Evolutionary conservation across 805 yeast species (phyloP).

Genomic region (Pichia eremophila): DNA sequence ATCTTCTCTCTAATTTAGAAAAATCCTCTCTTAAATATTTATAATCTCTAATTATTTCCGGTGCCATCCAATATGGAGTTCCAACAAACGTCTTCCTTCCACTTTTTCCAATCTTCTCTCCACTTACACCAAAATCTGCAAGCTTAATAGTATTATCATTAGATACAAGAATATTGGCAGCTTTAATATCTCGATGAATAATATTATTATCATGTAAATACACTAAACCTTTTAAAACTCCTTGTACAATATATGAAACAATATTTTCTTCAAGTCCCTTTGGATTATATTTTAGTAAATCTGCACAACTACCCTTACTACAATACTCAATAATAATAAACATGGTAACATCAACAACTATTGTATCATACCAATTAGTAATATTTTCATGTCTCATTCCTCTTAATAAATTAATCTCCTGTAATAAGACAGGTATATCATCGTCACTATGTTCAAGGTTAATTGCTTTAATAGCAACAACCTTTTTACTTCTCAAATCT

Average conservation of each 20-base stretch:
- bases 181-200: slow-evolving; percentile 89
- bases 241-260: slow-evolving; percentile 53
- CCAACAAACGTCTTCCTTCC: slow-evolving; percentile 47
- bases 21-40: slow-evolving; percentile 5
- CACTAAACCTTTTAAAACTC: slow-evolving; percentile 58
- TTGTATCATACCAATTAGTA: slow-evolving; percentile 58
- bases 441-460: slow-evolving; percentile 74
- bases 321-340: slow-evolving; percentile 94
- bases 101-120: slow-evolving; percentile 51
- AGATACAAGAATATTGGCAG: slow-evolving; percentile 81
- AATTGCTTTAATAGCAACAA: slow-evolving; percentile 81
- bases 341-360: slow-evolving; percentile 55
- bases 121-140: slow-evolving; percentile 96
- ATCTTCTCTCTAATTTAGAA: slow-evolving; percentile 4
- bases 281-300: slow-evolving; percentile 49
- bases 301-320: slow-evolving; percentile 89
- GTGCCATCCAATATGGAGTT: slow-evolving; percentile 80
- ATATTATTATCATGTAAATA: slow-evolving; percentile 67
- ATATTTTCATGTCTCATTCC: slow-evolving; percentile 57
- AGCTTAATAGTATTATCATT: slow-evolving; percentile 67
- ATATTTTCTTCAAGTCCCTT: slow-evolving; percentile 44
- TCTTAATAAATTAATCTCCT: slow-evolving; percentile 71
- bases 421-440: slow-evolving; percentile 58
- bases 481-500: slow-evolving; percentile 23
- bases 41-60: slow-evolving; percentile 60